These are phyloP conservation scores for Hanseniaspora uvarum DNA, from an alignment of 1,139 yeast genomes.

Conservation along the genomic window DNA sequence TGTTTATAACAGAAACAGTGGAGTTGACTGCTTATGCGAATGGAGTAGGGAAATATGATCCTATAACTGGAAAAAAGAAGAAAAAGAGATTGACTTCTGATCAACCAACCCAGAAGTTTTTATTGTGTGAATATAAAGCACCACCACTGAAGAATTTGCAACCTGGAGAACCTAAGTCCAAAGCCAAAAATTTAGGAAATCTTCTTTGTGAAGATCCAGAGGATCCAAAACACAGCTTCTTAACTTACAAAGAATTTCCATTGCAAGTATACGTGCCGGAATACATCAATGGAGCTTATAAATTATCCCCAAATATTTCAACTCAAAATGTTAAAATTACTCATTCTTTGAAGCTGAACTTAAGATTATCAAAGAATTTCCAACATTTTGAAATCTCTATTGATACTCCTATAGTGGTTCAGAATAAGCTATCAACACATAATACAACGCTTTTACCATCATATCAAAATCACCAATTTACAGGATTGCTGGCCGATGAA, in stretches of 20 bases:
- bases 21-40: constrained; percentile 60
- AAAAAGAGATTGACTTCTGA: constrained; percentile 79
- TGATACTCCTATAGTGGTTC: constrained; percentile 78
- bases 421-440: constrained; percentile 56
- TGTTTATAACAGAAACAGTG: constrained; percentile 75
- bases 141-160: constrained; percentile 31
- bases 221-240: constrained; percentile 32
- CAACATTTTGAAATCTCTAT: constrained; percentile 81
- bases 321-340: constrained; percentile 68
- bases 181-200: constrained; percentile 36
- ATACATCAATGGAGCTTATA: constrained; percentile 40
- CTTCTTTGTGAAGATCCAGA: constrained; percentile 31
- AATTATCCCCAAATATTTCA: constrained; percentile 73
- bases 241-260: constrained; percentile 57
- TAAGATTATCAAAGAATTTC: constrained; percentile 60
- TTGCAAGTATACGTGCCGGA: constrained; percentile 75
- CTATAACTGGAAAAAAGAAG: constrained; percentile 27
- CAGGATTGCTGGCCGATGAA: constrained; percentile 11
- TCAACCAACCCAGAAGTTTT: constrained; percentile 75
- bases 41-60: constrained; percentile 8
- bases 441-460: constrained; percentile 48
- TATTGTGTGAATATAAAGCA: constrained; percentile 73
- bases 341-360: constrained; percentile 86
- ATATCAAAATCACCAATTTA: constrained; percentile 26
- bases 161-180: constrained; percentile 29